phyloP scores from a whole-genome alignment of 129 eudicot genomes.

The Ambrosia trifida region DNA sequence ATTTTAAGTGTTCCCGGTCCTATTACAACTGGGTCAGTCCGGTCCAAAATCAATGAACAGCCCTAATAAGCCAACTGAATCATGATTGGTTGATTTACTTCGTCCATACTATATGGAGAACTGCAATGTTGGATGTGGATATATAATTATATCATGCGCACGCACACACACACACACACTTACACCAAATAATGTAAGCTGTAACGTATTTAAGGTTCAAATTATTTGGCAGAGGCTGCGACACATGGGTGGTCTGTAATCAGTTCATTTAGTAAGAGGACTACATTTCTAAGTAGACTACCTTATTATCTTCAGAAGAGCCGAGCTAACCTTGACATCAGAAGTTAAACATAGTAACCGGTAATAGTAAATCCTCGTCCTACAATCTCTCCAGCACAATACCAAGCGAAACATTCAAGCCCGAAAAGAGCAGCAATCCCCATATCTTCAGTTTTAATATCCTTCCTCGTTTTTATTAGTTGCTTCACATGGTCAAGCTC shows the following conservation, averaged over 20 bases:
- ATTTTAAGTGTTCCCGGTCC: too few relatives aligned
- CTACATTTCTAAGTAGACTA: slow-evolving; percentile 30
- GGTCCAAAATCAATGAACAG: too few relatives aligned
- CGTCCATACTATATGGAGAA: neutral
- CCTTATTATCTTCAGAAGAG: slow-evolving; percentile 14
- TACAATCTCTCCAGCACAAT: slow-evolving; percentile 53
- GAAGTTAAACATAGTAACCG: slow-evolving; percentile 48
- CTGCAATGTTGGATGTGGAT: neutral
- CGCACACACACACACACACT: neutral
- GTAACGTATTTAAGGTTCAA: neutral
- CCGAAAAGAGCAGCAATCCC: slow-evolving; percentile 62
- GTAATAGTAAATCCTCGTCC: slow-evolving; percentile 62
- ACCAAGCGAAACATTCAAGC: slow-evolving; percentile 66
- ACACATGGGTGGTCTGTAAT: neutral
- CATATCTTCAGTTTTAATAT: slow-evolving; percentile 51
- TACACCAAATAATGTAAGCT: neutral
- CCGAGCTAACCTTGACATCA: slow-evolving; percentile 15
- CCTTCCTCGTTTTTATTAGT: slow-evolving; percentile 37
- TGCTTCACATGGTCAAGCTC: slow-evolving; percentile 40
- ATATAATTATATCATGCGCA: neutral
- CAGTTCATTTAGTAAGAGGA: slow-evolving; percentile 10
- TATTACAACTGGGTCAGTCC: too few relatives aligned
- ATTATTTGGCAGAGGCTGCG: slow-evolving; percentile 14
- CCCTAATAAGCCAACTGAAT: neutral
- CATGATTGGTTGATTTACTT: neutral